Evolutionary conservation across 371 early-diverging fungal species (phyloP).

Genomic region (Dichotomocladium elegans): DNA sequence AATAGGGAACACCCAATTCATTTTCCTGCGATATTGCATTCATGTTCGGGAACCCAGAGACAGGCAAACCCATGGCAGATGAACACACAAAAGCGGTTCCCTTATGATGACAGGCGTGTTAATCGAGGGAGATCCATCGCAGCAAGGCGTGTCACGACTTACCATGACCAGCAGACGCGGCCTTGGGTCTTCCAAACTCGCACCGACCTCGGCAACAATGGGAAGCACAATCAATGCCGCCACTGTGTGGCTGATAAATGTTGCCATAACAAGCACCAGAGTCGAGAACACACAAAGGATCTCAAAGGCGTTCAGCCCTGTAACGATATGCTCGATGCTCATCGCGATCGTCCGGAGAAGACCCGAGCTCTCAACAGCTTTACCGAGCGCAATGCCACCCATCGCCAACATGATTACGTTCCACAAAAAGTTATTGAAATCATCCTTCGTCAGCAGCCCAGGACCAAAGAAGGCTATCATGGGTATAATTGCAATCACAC

Average conservation of each 20-base stretch:
- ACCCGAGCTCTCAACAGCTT: conserved; percentile 76
- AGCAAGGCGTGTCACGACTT: too few species aligned
- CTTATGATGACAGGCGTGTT: conserved; percentile 4
- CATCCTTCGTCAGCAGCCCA: conserved; percentile 77
- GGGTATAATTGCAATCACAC: conserved; percentile 77
- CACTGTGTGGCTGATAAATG: conserved; percentile 95
- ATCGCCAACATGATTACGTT: conserved; percentile 85
- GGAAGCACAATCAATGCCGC: conserved; percentile 83
- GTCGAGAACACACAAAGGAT: conserved; percentile 67
- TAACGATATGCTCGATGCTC: conserved; percentile 59
- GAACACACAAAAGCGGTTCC: conserved; percentile 75
- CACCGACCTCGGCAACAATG: conserved; percentile 76
- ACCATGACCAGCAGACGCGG: conserved; percentile 89
- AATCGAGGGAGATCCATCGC: neutral
- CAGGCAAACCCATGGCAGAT: conserved; percentile 82
- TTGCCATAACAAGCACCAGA: conserved; percentile 76
- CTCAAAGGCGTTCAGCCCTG: conserved; percentile 61
- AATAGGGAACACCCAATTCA: conserved; percentile 65
- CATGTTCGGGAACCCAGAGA: conserved; percentile 84
- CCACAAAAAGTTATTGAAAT: conserved; percentile 76
- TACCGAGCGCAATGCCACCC: conserved; percentile 84
- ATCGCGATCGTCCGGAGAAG: conserved; percentile 73
- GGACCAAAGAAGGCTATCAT: conserved; percentile 78
- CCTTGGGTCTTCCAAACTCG: conserved; percentile 72
- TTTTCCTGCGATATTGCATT: conserved; percentile 77